Base-by-base conservation (phyloP, 2,329 filamentous ascomycete species). In the Alternaria sp. region DNA sequence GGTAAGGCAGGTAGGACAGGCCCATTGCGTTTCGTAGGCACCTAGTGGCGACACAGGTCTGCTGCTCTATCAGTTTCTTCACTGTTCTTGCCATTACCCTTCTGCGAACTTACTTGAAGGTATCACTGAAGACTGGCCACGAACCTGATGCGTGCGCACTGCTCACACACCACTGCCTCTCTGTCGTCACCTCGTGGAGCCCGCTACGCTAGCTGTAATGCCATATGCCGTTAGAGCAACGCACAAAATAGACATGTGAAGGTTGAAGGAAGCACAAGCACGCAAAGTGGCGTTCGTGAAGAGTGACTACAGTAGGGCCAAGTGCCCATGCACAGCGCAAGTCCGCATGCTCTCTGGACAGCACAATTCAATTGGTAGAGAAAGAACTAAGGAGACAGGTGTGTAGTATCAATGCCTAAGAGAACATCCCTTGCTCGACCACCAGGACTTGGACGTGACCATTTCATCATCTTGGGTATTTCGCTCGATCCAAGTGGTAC, bases 101-200 rank as follows among this genome's bases (percentile, higher is more conserved):
- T 42, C 30, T 49, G 42, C 41, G 22, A 39, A 20, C 51, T 61
- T 41, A 53, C 38, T 62, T 47, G 49, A 43, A 16, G 22, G 53
- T 60, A 42, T 57, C 42, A 62, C 59, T 5, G 18, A 42, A 49
- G 51, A 57, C 51, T 49, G 47, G 32, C 54, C 47, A 56, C 38
- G 41, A 52, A 51, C 32, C 38, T 41, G 47, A 49, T 56, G 52
- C 47, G 42, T 56, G 52, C 48, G 32, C 57, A 47, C 44, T 51
- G 47, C 36, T 43, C 30, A 44, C 47, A 46, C 28, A 32, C 41
- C 43, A 32, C 36, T 46, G n/a, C 32, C 38, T 32, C 43, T 48
- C 28, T 32, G 30, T 39, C n/a, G 14, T 46, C 18, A 30, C 55
- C 59, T 49, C 48, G 60, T 59, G 56, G 38, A 62, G 57, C 51